These are phyloP conservation scores for Lichtheimia ornata DNA, from an alignment of 371 early-diverging fungal species.

Conservation along the genomic window DNA sequence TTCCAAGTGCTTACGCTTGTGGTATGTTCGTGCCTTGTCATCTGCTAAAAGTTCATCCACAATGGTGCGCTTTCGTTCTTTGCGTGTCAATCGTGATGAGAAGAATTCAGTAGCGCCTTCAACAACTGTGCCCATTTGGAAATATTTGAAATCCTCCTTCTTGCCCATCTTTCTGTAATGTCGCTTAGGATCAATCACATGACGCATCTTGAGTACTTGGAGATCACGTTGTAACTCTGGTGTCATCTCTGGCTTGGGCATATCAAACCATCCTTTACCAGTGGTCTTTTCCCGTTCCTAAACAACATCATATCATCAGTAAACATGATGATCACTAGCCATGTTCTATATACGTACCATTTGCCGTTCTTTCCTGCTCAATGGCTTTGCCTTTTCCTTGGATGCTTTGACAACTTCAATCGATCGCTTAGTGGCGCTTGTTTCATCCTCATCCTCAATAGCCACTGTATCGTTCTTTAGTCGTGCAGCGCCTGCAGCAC, in stretches of 20 bases:
- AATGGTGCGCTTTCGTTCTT: slow-evolving; percentile 83
- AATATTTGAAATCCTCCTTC: slow-evolving; percentile 77
- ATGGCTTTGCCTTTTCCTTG: slow-evolving; percentile 13
- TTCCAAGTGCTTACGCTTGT: slow-evolving; percentile 83
- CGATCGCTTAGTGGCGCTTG: slow-evolving; percentile 6
- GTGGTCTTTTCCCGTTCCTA: slow-evolving; percentile 67
- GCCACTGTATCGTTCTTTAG: slow-evolving; percentile 24
- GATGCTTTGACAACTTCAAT: slow-evolving; percentile 6
- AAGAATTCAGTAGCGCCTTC: slow-evolving; percentile 90
- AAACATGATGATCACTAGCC: neutral
- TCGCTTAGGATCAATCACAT: slow-evolving; percentile 90
- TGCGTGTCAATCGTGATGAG: slow-evolving; percentile 78
- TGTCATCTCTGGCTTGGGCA: slow-evolving; percentile 87
- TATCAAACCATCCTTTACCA: slow-evolving; percentile 90
- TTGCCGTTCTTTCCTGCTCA: slow-evolving; percentile 38
- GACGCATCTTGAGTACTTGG: slow-evolving; percentile 82
- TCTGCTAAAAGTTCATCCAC: slow-evolving; percentile 89
- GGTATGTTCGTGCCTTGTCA: slow-evolving; percentile 69
- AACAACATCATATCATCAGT: neutral
- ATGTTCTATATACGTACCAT: slow-evolving; percentile 26
- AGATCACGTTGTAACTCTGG: slow-evolving; percentile 87
- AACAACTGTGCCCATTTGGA: slow-evolving; percentile 92
- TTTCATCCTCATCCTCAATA: slow-evolving; percentile 23
- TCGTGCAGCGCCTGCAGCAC: slow-evolving; percentile 15
- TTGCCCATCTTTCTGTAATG: slow-evolving; percentile 86